Percentiles rank a stretch among this genome's conserved stretches.
Evolutionary conservation across 177 flowering plant species (phyloP).

Genomic region (Vitis hybrid): DNA sequence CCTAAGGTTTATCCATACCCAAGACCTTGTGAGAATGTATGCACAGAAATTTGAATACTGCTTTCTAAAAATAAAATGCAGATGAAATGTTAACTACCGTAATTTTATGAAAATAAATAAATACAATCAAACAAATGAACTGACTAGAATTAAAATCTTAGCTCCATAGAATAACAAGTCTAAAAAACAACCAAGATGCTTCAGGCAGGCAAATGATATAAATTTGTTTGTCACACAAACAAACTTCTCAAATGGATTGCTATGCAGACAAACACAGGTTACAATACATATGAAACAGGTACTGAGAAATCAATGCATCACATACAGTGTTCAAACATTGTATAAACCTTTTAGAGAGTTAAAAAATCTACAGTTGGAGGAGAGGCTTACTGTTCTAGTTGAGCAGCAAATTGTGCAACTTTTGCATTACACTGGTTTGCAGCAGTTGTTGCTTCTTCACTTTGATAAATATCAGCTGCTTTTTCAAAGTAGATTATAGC

Average conservation of each 20-base stretch:
- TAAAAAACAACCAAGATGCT: no score
- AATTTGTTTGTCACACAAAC: background rate
- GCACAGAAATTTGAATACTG: no score
- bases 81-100: no score
- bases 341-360: background rate
- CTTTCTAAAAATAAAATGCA: no score
- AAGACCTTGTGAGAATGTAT: no score
- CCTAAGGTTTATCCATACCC: no score
- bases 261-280: background rate
- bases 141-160: no score
- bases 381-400: constrained; percentile 70
- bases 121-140: no score
- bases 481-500: constrained; percentile 54
- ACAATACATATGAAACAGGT: background rate
- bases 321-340: background rate
- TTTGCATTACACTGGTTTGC: constrained; percentile 82
- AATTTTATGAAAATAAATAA: no score
- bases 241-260: background rate
- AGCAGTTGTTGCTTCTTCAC: constrained; percentile 73
- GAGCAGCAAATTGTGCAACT: constrained; percentile 88
- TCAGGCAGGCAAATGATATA: background rate
- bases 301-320: background rate
- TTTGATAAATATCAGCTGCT: constrained; percentile 81
- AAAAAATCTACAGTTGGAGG: background rate
- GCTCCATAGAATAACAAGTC: no score